phyloP scores from a whole-genome alignment of 257 asterid species.

The Penstemon davidsonii region DNA sequence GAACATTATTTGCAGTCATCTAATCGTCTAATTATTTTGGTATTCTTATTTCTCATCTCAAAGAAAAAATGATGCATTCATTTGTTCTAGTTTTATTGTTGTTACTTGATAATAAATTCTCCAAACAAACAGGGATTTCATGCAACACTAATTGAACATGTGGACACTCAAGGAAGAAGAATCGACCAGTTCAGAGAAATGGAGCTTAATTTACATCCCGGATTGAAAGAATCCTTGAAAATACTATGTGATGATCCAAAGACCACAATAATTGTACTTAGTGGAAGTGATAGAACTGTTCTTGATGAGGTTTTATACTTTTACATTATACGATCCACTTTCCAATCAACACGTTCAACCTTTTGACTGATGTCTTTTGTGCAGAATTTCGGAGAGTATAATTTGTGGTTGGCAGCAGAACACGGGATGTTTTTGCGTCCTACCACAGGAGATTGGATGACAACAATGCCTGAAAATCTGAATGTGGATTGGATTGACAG shows the following conservation, averaged over 20 bases:
- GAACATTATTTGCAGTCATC: constrained; percentile 52
- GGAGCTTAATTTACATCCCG: constrained; percentile 80
- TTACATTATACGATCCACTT: constrained; percentile 27
- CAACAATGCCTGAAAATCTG: constrained; percentile 91
- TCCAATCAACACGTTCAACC: constrained; percentile 27
- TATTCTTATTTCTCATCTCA: constrained; percentile 29
- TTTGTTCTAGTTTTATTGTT: too few species aligned
- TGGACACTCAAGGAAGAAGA: constrained; percentile 74
- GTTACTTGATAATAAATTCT: too few species aligned
- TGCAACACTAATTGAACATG: constrained; percentile 74
- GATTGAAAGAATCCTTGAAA: constrained; percentile 54
- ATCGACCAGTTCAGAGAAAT: constrained; percentile 84
- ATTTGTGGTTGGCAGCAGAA: constrained; percentile 94
- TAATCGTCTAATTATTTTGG: constrained; percentile 83
- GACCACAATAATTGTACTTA: constrained; percentile 70
- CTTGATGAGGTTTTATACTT: constrained; percentile 68
- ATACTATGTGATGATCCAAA: constrained; percentile 71
- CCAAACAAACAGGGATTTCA: constrained; percentile 60
- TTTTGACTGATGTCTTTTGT: constrained; percentile 33
- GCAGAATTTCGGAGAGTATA: constrained; percentile 81
- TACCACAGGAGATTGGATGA: constrained; percentile 83
- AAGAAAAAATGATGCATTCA: too few species aligned
- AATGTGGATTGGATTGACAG: constrained; percentile 98
- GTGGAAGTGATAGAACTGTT: constrained; percentile 80
- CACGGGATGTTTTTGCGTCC: constrained; percentile 86